These are phyloP conservation scores for Ajuga chamaepitys DNA, from an alignment of 257 asterid genomes.

Conservation along the genomic window DNA sequence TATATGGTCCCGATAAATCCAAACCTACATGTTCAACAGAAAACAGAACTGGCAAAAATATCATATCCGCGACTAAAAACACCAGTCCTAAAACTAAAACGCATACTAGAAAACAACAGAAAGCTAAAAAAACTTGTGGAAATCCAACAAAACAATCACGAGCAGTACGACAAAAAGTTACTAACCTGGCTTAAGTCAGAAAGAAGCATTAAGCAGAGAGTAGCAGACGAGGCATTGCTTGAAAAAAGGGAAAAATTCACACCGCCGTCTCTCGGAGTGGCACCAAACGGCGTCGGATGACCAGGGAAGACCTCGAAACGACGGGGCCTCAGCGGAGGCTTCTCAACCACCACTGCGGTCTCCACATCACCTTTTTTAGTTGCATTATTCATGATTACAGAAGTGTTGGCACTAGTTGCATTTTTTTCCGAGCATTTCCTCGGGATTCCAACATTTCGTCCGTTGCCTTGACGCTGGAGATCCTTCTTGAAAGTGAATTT, in stretches of 20 bases:
- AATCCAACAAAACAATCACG: background rate
- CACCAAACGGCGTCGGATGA: conserved; percentile 83
- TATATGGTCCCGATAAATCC: too few relatives aligned
- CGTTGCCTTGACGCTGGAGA: conserved; percentile 18
- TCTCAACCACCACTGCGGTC: conserved; percentile 58
- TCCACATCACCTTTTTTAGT: conserved; percentile 42
- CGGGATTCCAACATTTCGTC: conserved; percentile 14
- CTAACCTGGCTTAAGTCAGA: conserved; percentile 59
- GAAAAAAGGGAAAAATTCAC: conserved; percentile 74
- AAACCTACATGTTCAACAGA: background rate
- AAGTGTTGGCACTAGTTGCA: conserved; percentile 7
- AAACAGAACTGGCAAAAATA: background rate
- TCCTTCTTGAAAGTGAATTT: conserved; percentile 8
- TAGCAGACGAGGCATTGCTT: conserved; percentile 58
- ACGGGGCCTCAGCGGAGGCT: conserved; percentile 29
- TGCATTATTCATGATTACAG: conserved; percentile 19
- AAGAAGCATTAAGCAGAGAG: conserved; percentile 67
- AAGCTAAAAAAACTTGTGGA: background rate
- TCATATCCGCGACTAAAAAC: background rate
- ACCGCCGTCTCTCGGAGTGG: conserved; percentile 76
- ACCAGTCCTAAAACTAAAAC: background rate
- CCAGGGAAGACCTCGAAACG: conserved; percentile 64
- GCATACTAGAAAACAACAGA: background rate
- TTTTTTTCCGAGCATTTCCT: background rate
- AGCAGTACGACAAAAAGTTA: background rate